phyloP scores from a whole-genome alignment of 2,329 filamentous ascomycete species.

The Clonostachys solani region DNA sequence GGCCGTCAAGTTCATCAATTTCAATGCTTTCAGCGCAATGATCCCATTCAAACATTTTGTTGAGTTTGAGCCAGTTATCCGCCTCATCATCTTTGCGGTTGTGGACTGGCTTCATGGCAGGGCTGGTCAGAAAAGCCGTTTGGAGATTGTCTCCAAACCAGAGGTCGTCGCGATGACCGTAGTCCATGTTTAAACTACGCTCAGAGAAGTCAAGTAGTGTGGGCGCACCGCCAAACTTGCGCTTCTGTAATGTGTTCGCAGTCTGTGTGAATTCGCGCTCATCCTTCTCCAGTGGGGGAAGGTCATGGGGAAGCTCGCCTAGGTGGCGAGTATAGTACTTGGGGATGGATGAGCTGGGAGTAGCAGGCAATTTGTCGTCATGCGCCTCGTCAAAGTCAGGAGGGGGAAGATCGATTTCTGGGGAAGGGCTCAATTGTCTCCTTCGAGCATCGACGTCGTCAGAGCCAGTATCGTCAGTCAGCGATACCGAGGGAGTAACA shows the following conservation, averaged over 20 bases:
- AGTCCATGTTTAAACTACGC: constrained; percentile 21
- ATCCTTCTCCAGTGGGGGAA: constrained; percentile 86
- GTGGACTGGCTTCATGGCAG: constrained; percentile 39
- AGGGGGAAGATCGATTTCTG: constrained; percentile 86
- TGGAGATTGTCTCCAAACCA: constrained; percentile 47
- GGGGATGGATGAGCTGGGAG: constrained; percentile 50
- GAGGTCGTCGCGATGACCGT: constrained; percentile 39
- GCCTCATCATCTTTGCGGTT: constrained; percentile 30
- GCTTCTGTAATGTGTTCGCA: constrained; percentile 74
- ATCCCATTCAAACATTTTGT: constrained; percentile 49
- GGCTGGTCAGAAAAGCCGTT: constrained; percentile 46
- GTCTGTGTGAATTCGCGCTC: constrained; percentile 97
- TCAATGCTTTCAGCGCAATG: constrained; percentile 77
- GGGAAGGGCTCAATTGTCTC: constrained; percentile 78
- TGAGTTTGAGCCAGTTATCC: constrained; percentile 34
- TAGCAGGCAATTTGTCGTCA: constrained; percentile 56
- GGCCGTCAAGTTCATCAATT: constrained; percentile 85
- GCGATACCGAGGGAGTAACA: constrained; percentile 79
- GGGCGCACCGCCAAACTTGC: constrained; percentile 47
- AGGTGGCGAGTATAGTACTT: constrained; percentile 35
- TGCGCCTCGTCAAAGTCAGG: constrained; percentile 77
- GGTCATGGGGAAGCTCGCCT: constrained; percentile 59
- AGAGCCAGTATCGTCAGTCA: constrained; percentile 43
- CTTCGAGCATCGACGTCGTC: constrained; percentile 70
- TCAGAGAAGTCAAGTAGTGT: constrained; percentile 19